Evolutionary conservation across 2,329 filamentous ascomycete species (phyloP), one percentile per base, ranked within the genome.

Genomic region (Hymenoscyphus salicellus): DNA sequence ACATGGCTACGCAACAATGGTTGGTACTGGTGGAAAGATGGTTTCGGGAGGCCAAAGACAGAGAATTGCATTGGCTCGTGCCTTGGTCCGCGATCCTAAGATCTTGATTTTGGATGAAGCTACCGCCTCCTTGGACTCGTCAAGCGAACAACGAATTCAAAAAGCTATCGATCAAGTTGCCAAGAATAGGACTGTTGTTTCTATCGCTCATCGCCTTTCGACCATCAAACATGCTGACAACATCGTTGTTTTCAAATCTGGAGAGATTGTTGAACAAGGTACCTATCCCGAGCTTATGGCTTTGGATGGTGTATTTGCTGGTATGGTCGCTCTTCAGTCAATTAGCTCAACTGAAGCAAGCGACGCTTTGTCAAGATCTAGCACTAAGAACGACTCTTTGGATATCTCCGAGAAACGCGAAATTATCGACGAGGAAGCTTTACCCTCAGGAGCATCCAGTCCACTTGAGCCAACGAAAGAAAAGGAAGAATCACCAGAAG

Each of bases 181-280:
- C 16, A 83, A 88, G 69, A 92, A 92, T 58, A 89, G 94, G 52
- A 98, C 94, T 0, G 88, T 96, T 78, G 85, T 98, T 65, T 92
- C 97, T 58, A 97, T 98, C 78, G 94, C 94, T 78, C 93, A 98
- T 78, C 89, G 93, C 69, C 82, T 98, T 8, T 96, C 92, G 0
- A 97, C 93, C 3, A 96, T 98, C 80, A 92, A 87, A 77, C 88
- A 92, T 68, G 93, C 93, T 0, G 89, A 97, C 77, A 97, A 96
- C 72, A 98, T 98, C 69, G 90, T 97, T 6, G 93, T 97, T 68
- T 93, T 98, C 87, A 83, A 88, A 5, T 78, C 86, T 63, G 93
- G 93, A 16, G 79, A 82, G 20, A 95, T 98, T 65, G 83, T 96
- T 17, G 93, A 98, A 77, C 92, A 97, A 76, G 94, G 94, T 55